A percentile compares a stretch with the other conserved stretches of the same genome.
These are phyloP conservation scores for Patellifolia procumbens DNA, from an alignment of 179 eudicot genomes.

Conservation along the genomic window DNA sequence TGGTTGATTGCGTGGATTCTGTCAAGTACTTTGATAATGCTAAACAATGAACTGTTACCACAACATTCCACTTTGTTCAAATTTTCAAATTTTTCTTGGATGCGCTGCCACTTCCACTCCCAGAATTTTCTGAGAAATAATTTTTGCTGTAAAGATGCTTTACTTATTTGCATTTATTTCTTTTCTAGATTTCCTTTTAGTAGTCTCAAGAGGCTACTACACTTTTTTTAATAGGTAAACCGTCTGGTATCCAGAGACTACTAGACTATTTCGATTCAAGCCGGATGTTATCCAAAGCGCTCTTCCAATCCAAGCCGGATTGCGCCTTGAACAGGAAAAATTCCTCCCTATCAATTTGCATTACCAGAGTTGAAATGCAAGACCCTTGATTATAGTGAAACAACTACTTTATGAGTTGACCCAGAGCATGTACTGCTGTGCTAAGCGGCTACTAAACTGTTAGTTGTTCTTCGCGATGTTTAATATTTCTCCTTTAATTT, in stretches of 20 bases:
- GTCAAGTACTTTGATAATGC: slow-evolving; percentile 5
- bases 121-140: slow-evolving; percentile 16
- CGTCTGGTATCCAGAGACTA: neutral
- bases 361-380: neutral
- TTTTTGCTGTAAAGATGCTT: slow-evolving; percentile 28
- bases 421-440: neutral
- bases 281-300: neutral
- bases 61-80: slow-evolving; percentile 31
- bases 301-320: no score
- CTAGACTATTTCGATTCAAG: neutral
- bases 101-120: slow-evolving; percentile 34
- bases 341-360: neutral
- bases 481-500: slow-evolving; percentile 5
- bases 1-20: slow-evolving; percentile 16
- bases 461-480: slow-evolving; percentile 8
- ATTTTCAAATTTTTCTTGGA: slow-evolving; percentile 13
- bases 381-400: neutral
- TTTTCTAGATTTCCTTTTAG: slow-evolving; percentile 6
- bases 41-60: slow-evolving; percentile 19
- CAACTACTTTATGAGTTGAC: neutral
- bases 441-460: neutral
- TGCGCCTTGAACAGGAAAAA: neutral
- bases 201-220: slow-evolving; percentile 6
- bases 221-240: neutral
- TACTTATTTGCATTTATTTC: neutral